Evolutionary conservation across 495 filamentous ascomycete genomes (phyloP).

Genomic region (Xylaria intraflava): DNA sequence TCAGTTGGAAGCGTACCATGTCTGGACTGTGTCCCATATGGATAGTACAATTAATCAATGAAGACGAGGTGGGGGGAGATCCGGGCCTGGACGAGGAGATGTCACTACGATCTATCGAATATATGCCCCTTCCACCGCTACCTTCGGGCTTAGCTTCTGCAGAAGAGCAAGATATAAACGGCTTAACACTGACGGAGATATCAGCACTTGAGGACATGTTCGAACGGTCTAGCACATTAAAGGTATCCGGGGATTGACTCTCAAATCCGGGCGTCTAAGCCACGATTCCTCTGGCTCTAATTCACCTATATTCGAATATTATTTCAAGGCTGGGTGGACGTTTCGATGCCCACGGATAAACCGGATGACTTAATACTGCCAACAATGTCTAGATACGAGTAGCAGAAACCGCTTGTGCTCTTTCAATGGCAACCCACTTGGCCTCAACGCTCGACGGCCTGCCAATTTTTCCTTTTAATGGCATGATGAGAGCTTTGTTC

Average conservation of each 20-base stretch:
- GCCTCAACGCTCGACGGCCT: too few species aligned
- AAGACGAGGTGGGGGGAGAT: conserved; percentile 2
- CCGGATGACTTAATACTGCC: not conserved
- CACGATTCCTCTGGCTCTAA: not conserved
- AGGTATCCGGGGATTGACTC: not conserved
- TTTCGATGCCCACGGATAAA: not conserved
- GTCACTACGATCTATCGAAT: conserved; percentile 1
- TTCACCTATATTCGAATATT: not conserved
- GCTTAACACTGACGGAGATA: conserved; percentile 1
- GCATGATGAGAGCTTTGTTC: not conserved
- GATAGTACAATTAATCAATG: conserved; percentile 7
- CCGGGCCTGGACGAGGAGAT: conserved; percentile 2
- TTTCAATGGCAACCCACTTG: too few species aligned
- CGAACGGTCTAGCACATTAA: not conserved
- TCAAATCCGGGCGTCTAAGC: not conserved
- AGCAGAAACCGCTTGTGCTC: not conserved
- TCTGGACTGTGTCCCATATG: conserved; percentile 1
- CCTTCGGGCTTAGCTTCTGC: conserved; percentile 1
- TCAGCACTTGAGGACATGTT: not conserved
- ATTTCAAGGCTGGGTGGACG: not conserved
- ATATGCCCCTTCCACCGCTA: conserved; percentile 4
- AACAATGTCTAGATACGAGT: not conserved
- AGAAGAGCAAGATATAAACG: not conserved
- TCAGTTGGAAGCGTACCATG: conserved; percentile 9
- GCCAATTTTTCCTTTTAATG: not conserved